These are phyloP conservation scores for Aspergillus sp. DNA, from an alignment of 2,329 filamentous ascomycete genomes.

Conservation along the genomic window DNA sequence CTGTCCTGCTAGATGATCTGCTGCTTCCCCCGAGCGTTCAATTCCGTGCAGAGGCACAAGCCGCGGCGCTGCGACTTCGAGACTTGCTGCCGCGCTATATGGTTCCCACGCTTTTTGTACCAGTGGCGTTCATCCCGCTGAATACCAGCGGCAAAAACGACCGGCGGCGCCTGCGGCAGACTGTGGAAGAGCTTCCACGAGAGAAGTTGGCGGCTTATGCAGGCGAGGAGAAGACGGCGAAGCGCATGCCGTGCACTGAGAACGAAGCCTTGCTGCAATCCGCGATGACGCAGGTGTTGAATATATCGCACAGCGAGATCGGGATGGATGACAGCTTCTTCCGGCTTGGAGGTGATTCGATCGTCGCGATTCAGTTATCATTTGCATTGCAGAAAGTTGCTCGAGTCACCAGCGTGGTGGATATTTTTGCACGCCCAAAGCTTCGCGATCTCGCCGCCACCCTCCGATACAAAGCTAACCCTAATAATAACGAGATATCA, in stretches of 20 bases:
- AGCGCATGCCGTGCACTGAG: neutral
- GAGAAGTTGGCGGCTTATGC: neutral
- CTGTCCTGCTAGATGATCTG: no score
- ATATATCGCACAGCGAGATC: neutral
- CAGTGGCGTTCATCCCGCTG: neutral
- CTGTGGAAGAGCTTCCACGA: no score
- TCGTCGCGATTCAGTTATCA: neutral
- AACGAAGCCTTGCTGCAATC: neutral
- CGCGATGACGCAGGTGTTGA: neutral
- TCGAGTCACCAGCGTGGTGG: neutral
- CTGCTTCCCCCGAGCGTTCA: no score
- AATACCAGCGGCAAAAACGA: slow-evolving; percentile 2
- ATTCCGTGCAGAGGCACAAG: neutral
- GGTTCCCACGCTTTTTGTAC: slow-evolving; percentile 2
- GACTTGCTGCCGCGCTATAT: slow-evolving; percentile 1
- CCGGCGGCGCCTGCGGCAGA: slow-evolving; percentile 1
- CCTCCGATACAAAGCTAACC: neutral
- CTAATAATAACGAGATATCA: no score
- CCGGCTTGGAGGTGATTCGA: slow-evolving; percentile 17
- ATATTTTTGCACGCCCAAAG: neutral
- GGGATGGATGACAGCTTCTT: neutral
- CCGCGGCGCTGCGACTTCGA: neutral
- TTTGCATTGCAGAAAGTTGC: neutral
- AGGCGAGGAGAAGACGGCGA: neutral
- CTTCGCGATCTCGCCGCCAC: neutral